phyloP scores from a whole-genome alignment of 768 basidiomycete genomes.

The Leucocoprinus birnbaumii region DNA sequence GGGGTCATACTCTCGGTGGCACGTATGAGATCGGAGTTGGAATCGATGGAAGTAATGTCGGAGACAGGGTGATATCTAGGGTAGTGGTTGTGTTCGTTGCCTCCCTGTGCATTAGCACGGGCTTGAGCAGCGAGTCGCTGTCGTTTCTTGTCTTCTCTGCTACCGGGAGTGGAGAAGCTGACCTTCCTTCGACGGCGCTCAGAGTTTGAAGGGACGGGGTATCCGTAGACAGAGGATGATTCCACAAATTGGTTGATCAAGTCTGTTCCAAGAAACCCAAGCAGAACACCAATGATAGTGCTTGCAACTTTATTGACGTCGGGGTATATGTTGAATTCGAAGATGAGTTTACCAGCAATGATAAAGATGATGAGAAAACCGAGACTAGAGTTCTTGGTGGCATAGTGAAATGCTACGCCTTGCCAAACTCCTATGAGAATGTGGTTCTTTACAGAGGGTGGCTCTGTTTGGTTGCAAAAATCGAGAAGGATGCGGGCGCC shows the following conservation, averaged over 20 bases:
- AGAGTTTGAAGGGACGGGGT: conserved; percentile 23
- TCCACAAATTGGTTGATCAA: conserved; percentile 66
- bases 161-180: conserved; percentile 15
- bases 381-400: conserved; percentile 52
- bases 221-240: conserved; percentile 29
- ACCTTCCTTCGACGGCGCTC: conserved; percentile 26
- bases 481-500: conserved; percentile 71
- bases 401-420: conserved; percentile 70
- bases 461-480: conserved; percentile 44
- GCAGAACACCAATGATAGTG: conserved; percentile 61
- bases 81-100: conserved; percentile 26
- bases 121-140: conserved; percentile 49
- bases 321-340: conserved; percentile 56
- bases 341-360: conserved; percentile 57
- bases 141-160: conserved; percentile 21
- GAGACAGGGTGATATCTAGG: conserved; percentile 33
- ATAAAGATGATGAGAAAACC: conserved; percentile 54
- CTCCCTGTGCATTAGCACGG: conserved; percentile 36
- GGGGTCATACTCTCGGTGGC: conserved; percentile 57
- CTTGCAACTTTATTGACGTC: conserved; percentile 55
- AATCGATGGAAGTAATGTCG: conserved; percentile 70
- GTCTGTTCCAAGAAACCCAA: conserved; percentile 72
- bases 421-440: conserved; percentile 73
- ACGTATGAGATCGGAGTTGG: conserved; percentile 63
- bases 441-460: conserved; percentile 51